These are phyloP conservation scores for Hypomyces perniciosus DNA, from an alignment of 2,329 filamentous ascomycete species.

Conservation along the genomic window DNA sequence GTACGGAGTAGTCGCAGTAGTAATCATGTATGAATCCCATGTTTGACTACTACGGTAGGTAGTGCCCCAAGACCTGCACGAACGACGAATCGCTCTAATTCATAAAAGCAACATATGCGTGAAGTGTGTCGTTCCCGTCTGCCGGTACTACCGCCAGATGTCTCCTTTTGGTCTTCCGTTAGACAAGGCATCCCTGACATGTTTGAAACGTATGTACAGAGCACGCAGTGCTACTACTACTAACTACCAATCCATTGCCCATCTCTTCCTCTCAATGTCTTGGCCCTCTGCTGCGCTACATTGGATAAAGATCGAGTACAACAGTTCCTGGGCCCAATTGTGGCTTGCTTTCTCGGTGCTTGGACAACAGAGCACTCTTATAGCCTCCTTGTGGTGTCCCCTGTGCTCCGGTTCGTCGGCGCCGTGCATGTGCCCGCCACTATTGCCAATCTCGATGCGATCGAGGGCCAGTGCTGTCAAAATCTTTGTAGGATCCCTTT, in stretches of 20 bases:
- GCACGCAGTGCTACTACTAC: background rate
- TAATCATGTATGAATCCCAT: too few relatives aligned
- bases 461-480: too few relatives aligned
- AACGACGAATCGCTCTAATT: background rate
- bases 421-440: background rate
- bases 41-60: too few relatives aligned
- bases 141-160: background rate
- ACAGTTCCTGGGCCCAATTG: background rate
- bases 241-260: background rate
- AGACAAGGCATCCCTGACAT: background rate
- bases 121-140: background rate
- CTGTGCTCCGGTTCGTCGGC: background rate
- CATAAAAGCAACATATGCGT: background rate
- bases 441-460: background rate
- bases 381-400: background rate
- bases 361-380: background rate
- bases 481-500: too few relatives aligned
- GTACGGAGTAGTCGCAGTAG: too few relatives aligned
- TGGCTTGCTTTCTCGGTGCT: background rate
- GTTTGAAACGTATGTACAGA: background rate
- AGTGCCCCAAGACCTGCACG: background rate
- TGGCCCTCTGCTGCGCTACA: too few relatives aligned
- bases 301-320: too few relatives aligned
- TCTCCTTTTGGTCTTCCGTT: background rate
- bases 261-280: background rate